These are phyloP conservation scores for Candida schatavii DNA, from an alignment of 805 yeast species.

Conservation along the genomic window DNA sequence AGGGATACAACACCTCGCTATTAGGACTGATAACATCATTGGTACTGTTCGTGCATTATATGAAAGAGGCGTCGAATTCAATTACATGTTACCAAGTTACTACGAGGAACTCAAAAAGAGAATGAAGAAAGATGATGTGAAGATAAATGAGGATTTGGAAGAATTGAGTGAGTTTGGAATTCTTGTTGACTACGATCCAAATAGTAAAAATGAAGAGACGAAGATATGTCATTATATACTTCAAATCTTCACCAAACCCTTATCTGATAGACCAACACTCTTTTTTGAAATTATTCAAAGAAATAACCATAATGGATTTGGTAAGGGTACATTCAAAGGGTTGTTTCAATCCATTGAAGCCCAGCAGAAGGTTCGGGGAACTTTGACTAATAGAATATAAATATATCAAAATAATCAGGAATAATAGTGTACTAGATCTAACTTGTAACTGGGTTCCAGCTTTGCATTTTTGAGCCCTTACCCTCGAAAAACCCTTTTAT, in stretches of 20 bases:
- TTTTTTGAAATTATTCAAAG: conserved; percentile 82
- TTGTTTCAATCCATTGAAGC: conserved; percentile 75
- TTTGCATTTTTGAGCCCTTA: conserved; percentile 23
- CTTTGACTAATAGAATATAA: conserved; percentile 27
- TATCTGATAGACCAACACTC: conserved; percentile 76
- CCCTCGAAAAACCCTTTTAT: conserved; percentile 24
- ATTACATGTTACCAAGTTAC: conserved; percentile 55
- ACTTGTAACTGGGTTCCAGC: conserved; percentile 5
- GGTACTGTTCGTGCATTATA: conserved; percentile 51
- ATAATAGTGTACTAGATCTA: neutral
- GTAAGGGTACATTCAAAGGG: conserved; percentile 85
- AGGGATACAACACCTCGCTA: conserved; percentile 82
- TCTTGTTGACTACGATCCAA: conserved; percentile 72
- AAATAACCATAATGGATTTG: conserved; percentile 78
- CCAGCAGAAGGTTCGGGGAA: conserved; percentile 74
- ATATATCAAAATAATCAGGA: neutral
- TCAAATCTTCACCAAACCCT: conserved; percentile 76
- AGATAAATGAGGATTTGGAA: conserved; percentile 52
- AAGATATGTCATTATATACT: conserved; percentile 60
- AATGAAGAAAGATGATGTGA: conserved; percentile 41
- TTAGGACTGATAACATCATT: conserved; percentile 61
- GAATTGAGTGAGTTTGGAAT: conserved; percentile 52
- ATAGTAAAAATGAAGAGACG: conserved; percentile 23
- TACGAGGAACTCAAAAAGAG: conserved; percentile 50
- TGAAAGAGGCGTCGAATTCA: conserved; percentile 68